Evolutionary conservation across 2,329 filamentous ascomycete genomes (phyloP).

Genomic region (Alternaria arbusti): DNA sequence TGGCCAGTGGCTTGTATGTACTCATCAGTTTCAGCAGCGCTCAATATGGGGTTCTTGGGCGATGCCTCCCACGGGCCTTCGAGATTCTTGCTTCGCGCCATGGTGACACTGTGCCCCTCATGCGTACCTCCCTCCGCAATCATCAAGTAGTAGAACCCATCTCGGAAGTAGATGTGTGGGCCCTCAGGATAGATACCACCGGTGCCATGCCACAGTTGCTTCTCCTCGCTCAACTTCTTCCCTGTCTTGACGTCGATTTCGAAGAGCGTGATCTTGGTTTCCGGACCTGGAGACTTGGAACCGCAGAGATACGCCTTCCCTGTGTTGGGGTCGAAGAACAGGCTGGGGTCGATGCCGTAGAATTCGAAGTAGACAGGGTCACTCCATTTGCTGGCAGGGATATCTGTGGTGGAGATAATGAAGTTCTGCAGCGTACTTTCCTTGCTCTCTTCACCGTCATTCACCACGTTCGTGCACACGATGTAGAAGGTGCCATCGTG

Average conservation of each 20-base stretch:
- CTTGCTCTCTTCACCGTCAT: conserved; percentile 48
- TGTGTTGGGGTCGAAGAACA: conserved; percentile 17
- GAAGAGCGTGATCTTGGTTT: conserved; percentile 25
- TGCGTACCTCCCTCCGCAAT: conserved; percentile 40
- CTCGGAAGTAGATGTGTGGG: conserved; percentile 43
- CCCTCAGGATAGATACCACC: conserved; percentile 39
- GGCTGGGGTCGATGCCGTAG: conserved; percentile 19
- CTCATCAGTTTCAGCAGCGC: conserved; percentile 14
- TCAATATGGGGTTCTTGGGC: conserved; percentile 17
- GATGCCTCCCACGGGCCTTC: conserved; percentile 17
- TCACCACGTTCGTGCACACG: conserved; percentile 20
- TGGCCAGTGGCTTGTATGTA: conserved; percentile 23
- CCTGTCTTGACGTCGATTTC: conserved; percentile 40
- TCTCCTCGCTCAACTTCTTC: conserved; percentile 14
- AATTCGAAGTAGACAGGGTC: conserved; percentile 18
- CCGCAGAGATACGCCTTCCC: conserved; percentile 28
- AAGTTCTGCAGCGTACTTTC: conserved; percentile 51
- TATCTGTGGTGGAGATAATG: conserved; percentile 20
- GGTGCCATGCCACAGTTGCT: conserved; percentile 43
- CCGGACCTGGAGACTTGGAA: conserved; percentile 18
- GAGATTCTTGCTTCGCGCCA: conserved; percentile 17
- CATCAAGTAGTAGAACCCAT: conserved; percentile 44
- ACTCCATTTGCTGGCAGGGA: conserved; percentile 15
- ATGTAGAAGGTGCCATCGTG: conserved; percentile 24
- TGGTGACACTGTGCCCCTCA: conserved; percentile 15